Conservation (phyloP, 1,139 yeast genomes). For the Taphrina betulina region DNA sequence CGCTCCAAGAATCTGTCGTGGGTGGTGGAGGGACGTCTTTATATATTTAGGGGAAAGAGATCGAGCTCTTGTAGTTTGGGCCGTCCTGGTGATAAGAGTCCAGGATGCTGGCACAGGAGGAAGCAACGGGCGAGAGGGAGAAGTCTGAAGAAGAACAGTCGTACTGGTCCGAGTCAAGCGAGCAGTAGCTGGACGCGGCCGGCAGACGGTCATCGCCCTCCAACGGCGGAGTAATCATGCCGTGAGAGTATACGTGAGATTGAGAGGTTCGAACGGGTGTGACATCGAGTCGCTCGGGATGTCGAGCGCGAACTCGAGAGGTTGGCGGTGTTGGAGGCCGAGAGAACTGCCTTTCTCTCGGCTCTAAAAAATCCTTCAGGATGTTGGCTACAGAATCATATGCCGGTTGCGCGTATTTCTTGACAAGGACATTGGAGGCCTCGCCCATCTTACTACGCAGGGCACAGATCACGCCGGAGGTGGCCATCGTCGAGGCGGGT, state of each 20-base stretch:
- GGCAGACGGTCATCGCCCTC: slow-evolving; percentile 14
- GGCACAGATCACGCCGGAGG: slow-evolving; percentile 40
- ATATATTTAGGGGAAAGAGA: slow-evolving; percentile 1
- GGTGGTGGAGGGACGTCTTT: too few species aligned
- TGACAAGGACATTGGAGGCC: slow-evolving; percentile 43
- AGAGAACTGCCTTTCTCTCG: slow-evolving; percentile 19
- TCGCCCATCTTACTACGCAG: slow-evolving; percentile 35
- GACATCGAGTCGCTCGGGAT: slow-evolving; percentile 10
- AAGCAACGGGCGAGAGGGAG: slow-evolving; percentile 17
- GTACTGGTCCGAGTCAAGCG: slow-evolving; percentile 4
- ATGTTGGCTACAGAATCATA: slow-evolving; percentile 42
- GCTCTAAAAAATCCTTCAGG: slow-evolving; percentile 40
- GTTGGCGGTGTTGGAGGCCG: slow-evolving; percentile 15
- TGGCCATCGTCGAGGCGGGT: slow-evolving; percentile 21
- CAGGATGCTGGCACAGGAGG: slow-evolving; percentile 28
- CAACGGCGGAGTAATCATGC: slow-evolving; percentile 33
- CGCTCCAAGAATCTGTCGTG: too few species aligned
- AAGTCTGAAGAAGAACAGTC: slow-evolving; percentile 16
- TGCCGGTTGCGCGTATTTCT: slow-evolving; percentile 44
- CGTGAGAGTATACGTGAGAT: slow-evolving; percentile 26
- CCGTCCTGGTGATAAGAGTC: slow-evolving; percentile 25
- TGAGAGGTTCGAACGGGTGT: slow-evolving; percentile 29
- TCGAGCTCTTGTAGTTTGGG: slow-evolving; percentile 16
- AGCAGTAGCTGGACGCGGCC: slow-evolving; percentile 9
- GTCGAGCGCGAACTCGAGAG: slow-evolving; percentile 21